phyloP scores from a whole-genome alignment of 768 basidiomycete species.

The Pisolithus orientalis region DNA sequence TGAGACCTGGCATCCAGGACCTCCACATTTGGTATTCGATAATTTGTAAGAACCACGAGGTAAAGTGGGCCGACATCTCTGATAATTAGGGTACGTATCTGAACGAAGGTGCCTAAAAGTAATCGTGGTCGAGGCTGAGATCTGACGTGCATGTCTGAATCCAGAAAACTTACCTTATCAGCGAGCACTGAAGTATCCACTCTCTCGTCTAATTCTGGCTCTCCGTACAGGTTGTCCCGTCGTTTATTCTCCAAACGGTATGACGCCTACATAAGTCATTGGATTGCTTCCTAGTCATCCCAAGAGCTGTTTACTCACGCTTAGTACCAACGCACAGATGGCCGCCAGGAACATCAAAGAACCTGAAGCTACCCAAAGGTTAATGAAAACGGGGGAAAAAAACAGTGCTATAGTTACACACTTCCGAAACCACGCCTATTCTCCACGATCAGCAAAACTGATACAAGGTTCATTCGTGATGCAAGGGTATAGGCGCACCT shows the following conservation, averaged over 20 bases:
- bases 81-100: conserved; percentile 39
- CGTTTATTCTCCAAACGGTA: conserved; percentile 57
- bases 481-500: conserved; percentile 17
- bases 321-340: conserved; percentile 13
- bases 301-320: conserved; percentile 6
- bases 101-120: conserved; percentile 49
- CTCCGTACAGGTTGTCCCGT: conserved; percentile 49
- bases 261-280: conserved; percentile 37
- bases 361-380: conserved; percentile 10
- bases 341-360: conserved; percentile 20
- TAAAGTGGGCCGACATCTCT: too few species aligned
- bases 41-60: too few species aligned
- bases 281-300: neutral
- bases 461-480: neutral
- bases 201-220: conserved; percentile 36
- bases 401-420: neutral
- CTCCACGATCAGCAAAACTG: neutral
- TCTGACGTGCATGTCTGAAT: neutral
- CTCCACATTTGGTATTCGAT: too few species aligned
- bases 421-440: conserved; percentile 16
- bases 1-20: too few species aligned
- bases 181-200: conserved; percentile 63
- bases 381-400: neutral
- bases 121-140: neutral
- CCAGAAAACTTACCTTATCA: conserved; percentile 42